Evolutionary conservation across 345 rosid species (phyloP), one percentile per base, ranked within the genome.

Genomic region (Salix purpurea): DNA sequence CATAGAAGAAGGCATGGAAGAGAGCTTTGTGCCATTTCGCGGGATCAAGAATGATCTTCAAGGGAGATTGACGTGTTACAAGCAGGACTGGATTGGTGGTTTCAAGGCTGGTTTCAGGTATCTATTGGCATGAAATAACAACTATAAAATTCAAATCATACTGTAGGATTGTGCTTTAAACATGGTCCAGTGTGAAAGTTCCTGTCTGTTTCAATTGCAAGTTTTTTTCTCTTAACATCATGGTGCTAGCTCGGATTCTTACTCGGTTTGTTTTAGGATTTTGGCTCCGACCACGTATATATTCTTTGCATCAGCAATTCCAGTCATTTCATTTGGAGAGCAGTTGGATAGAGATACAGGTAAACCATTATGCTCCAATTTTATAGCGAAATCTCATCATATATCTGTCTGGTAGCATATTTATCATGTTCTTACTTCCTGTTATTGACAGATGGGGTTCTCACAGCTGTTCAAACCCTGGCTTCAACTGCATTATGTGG

Each of bases 251-350:
- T 69, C 67, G 60, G 7, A 39, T 26, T 66, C 72, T 79, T 81
- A 52, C 64, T 23, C 4, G 0, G 30, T 50, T 74, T 61, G 62
- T 39, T 69, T 62, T 68, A 81, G 84, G 77, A 76, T 81, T 36
- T 81, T 81, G 75, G 84, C 84, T 37, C 84, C 84, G 44, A 81
- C 80, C 26, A 77, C 78, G 1, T 81, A 77, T 68, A 81, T 81
- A 44, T 81, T 81, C 54, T 81, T 77, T 30, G 84, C 84, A 61
- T 81, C 84, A 69, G 84, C 84, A 67, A 73, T 81, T 70, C 84
- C 84, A 32, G 84, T 81, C 44, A 81, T 81, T 30, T 61, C 84
- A 11, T 81, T 81, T 64, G 84, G 84, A 68, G 84, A 81, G 56
- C 84, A 81, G 28, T 54, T 81, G 71, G 77, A 64, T 19, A 73